Evolutionary conservation across 2,329 filamentous ascomycete genomes (phyloP).

Genomic region (Fusarium bulbicola): DNA sequence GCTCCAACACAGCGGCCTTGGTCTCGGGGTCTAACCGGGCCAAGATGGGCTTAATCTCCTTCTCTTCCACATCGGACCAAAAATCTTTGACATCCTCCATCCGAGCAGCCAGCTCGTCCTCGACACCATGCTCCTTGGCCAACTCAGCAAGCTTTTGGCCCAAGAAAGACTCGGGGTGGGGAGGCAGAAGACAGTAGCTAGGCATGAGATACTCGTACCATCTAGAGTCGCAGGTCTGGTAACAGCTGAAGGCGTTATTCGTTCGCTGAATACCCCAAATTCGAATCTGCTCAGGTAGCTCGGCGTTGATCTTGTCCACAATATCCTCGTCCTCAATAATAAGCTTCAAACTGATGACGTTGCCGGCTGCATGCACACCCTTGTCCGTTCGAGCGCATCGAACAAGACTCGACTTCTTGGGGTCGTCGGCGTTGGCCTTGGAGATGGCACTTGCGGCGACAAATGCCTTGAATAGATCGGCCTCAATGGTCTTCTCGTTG

Average conservation of each 20-base stretch:
- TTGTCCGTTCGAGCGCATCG: constrained; percentile 97
- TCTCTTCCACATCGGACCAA: constrained; percentile 85
- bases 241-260: constrained; percentile 91
- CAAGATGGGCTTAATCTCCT: constrained; percentile 77
- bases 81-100: constrained; percentile 83
- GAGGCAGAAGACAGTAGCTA: constrained; percentile 89
- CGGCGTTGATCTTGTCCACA: constrained; percentile 88
- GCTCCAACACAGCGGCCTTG: constrained; percentile 68
- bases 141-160: constrained; percentile 83
- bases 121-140: constrained; percentile 76
- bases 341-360: constrained; percentile 93
- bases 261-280: constrained; percentile 94
- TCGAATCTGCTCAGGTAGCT: constrained; percentile 87
- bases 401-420: constrained; percentile 93
- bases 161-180: constrained; percentile 87
- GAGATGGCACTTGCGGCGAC: constrained; percentile 92
- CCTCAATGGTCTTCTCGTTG: constrained; percentile 91
- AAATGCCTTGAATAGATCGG: constrained; percentile 92
- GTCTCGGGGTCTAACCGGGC: constrained; percentile 70
- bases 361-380: constrained; percentile 94
- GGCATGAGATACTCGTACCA: constrained; percentile 99
- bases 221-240: constrained; percentile 91
- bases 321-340: constrained; percentile 93
- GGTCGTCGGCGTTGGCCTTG: constrained; percentile 95
- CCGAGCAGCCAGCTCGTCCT: constrained; percentile 72